Base-by-base conservation (phyloP, 2,329 filamentous ascomycete species). In the Microsporum audouinii region DNA sequence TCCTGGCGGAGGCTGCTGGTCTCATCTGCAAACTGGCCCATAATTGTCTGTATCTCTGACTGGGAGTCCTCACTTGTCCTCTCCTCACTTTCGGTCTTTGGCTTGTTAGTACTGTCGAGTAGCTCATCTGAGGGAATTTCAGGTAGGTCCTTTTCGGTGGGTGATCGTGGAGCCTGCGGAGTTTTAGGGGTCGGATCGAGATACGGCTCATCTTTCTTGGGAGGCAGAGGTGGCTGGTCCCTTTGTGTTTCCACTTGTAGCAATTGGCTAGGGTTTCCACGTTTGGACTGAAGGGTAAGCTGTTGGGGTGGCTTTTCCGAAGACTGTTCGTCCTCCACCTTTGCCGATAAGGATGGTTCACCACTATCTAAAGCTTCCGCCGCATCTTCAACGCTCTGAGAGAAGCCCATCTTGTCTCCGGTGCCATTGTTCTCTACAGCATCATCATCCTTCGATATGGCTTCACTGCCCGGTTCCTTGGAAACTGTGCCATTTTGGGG, bases 41-140 rank as follows among this genome's bases (percentile, higher is more conserved):
- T 97, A 72, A 99, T 97, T 71, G 83, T 95, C 75, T 96, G 89
- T 63, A 99, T 96, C 76, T 99, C 94, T 4, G 87, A 86, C 62
- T 84, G 84, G 0, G 88, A 89, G 58, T 84, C 84, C 58, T 83
- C 82, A 56, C 84, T 81, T 68, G 85, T 84, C 68, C 86, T 84
- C 67, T 80, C 85, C 39, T 78, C 69, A n/a, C 49, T 27, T 31
- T 51, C 66, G 75, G 66, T 79, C 82, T 58, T 82, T 82, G 14
- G 61, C 61, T 59, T 34, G 31, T 14, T 17, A n/a, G 14, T 23
- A n/a, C 17, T 31, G 12, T 64, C 66, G n/a, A 62, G 64, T 47
- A 68, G 65, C 27, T 64, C 67, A 39, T 68, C 67, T 61, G 66
- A 67, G 29, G 68, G 73, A 53, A 72, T 70, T 41, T 70, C 72